Percentiles rank a stretch among this genome's conserved stretches.
phyloP scores from a whole-genome alignment of 164 flowering plant genomes.

The Litsea cubeba region DNA sequence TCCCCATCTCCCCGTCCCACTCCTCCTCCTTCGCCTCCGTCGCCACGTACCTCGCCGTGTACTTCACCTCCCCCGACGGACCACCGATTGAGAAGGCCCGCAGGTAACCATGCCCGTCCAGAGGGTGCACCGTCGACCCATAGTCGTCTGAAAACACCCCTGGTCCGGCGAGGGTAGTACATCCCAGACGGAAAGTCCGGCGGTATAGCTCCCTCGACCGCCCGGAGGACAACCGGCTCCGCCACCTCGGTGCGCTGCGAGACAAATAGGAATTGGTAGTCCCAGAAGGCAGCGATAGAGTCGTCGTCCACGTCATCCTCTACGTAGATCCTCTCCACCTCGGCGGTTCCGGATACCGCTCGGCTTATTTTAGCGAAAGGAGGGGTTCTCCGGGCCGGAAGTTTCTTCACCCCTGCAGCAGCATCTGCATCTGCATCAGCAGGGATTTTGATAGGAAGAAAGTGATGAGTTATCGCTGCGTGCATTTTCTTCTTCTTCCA shows the following conservation, averaged over 20 bases:
- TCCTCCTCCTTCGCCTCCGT: slow-evolving; percentile 86
- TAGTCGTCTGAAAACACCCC: slow-evolving; percentile 81
- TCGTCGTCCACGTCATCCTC: slow-evolving; percentile 25
- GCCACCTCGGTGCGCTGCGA: slow-evolving; percentile 69
- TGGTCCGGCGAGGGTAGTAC: slow-evolving; percentile 82
- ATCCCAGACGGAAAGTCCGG: slow-evolving; percentile 77
- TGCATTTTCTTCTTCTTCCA: slow-evolving; percentile 22
- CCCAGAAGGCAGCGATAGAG: slow-evolving; percentile 57
- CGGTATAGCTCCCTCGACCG: slow-evolving; percentile 65
- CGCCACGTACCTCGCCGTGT: slow-evolving; percentile 69
- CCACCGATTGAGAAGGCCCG: slow-evolving; percentile 62
- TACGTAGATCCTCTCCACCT: neutral
- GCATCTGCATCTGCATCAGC: slow-evolving; percentile 11
- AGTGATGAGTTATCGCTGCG: slow-evolving; percentile 23
- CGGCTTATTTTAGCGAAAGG: slow-evolving; percentile 12
- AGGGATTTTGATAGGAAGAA: slow-evolving; percentile 19
- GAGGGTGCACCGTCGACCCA: slow-evolving; percentile 90
- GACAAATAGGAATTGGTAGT: slow-evolving; percentile 76
- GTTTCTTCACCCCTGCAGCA: slow-evolving; percentile 2
- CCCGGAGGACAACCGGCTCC: slow-evolving; percentile 37
- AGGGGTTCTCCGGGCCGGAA: slow-evolving; percentile 9
- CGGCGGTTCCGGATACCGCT: slow-evolving; percentile 14
- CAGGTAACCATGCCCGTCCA: slow-evolving; percentile 93
- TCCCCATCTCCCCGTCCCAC: slow-evolving; percentile 49
- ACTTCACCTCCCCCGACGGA: slow-evolving; percentile 33